Percentiles rank a stretch among this genome's conserved stretches.
Conservation (phyloP, 169 alveolate genomes). For the Eimeria nieschulzi region DNA sequence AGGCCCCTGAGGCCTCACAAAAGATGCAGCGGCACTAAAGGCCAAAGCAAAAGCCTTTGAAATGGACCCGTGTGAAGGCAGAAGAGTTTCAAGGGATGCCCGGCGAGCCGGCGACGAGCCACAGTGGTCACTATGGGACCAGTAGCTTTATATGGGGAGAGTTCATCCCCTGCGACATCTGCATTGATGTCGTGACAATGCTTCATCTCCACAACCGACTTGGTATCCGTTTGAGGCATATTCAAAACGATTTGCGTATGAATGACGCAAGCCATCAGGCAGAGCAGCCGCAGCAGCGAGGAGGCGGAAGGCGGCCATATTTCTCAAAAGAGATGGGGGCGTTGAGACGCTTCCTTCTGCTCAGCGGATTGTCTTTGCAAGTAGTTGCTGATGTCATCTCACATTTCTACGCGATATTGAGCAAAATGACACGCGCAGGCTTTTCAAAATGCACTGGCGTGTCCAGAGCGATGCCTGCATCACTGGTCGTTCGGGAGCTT, state of each 20-base stretch:
- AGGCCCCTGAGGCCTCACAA: conserved; percentile 31
- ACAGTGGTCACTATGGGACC: neutral
- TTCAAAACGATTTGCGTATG: neutral
- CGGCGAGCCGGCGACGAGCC: neutral
- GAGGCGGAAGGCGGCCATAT: neutral
- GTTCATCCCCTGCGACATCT: conserved; percentile 61
- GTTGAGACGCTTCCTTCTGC: neutral
- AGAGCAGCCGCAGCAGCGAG: neutral
- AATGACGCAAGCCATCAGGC: neutral
- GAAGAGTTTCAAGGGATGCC: conserved; percentile 10
- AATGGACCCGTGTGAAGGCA: neutral
- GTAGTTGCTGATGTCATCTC: conserved; percentile 56
- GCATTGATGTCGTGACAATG: conserved; percentile 54
- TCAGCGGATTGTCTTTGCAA: conserved; percentile 46
- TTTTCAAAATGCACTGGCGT: neutral
- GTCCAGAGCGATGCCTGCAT: conserved; percentile 51
- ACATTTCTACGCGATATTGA: conserved; percentile 2
- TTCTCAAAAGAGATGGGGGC: neutral
- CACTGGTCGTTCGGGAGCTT: neutral
- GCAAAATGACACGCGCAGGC: conserved; percentile 8
- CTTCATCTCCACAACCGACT: conserved; percentile 18
- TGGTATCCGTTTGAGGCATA: conserved; percentile 29
- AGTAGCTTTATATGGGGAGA: conserved; percentile 61
- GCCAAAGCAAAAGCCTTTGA: conserved; percentile 22
- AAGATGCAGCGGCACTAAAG: neutral